These are phyloP conservation scores for Brasilioporus rufonigricans DNA, from an alignment of 768 basidiomycete species.

Conservation along the genomic window DNA sequence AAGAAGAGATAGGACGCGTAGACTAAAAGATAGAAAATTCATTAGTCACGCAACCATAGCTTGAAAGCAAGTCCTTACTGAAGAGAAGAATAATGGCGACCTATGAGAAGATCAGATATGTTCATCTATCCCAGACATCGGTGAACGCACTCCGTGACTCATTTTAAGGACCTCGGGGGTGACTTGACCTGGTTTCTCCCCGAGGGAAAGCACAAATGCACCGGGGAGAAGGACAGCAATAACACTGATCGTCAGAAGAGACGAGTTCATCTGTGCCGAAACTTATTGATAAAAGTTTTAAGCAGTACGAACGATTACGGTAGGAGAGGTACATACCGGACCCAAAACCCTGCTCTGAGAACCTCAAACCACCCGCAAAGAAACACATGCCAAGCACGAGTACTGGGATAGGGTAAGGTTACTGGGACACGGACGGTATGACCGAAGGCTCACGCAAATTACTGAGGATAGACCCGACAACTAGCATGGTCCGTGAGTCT, in stretches of 20 bases:
- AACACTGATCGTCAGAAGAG: conserved; percentile 72
- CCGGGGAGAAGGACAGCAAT: conserved; percentile 76
- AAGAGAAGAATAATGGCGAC: conserved; percentile 76
- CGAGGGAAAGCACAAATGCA: conserved; percentile 68
- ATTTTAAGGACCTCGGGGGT: conserved; percentile 59
- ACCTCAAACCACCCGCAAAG: conserved; percentile 75
- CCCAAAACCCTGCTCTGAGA: conserved; percentile 78
- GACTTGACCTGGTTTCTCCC: conserved; percentile 12
- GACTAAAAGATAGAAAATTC: conserved; percentile 40
- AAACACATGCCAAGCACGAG: conserved; percentile 85
- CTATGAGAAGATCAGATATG: conserved; percentile 33
- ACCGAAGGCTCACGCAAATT: conserved; percentile 52
- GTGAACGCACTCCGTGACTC: conserved; percentile 66
- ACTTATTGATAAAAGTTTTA: conserved; percentile 38
- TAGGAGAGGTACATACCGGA: conserved; percentile 45
- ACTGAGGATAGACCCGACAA: conserved; percentile 80
- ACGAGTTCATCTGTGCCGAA: conserved; percentile 71
- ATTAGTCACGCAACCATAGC: not conserved
- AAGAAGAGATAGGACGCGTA: conserved; percentile 76
- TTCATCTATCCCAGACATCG: not conserved
- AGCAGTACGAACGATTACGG: not conserved
- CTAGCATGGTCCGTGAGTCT: conserved; percentile 34
- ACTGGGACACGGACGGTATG: not conserved
- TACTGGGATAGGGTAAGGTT: conserved; percentile 40
- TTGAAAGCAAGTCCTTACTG: conserved; percentile 43